Conservation (phyloP, 164 flowering plant species). For the Umbilicus rupestris region DNA sequence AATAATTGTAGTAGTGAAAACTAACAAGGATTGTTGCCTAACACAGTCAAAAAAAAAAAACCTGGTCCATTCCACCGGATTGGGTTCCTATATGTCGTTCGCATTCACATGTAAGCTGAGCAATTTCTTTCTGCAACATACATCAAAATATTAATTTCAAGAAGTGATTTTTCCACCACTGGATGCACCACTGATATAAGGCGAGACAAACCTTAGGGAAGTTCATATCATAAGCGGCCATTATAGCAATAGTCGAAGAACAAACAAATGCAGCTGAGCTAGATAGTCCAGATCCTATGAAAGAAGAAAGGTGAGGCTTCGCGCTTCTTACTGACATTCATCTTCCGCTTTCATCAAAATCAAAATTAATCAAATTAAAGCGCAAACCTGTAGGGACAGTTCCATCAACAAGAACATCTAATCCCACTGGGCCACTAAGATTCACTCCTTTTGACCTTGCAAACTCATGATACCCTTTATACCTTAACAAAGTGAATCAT, state of each 20-base stretch:
- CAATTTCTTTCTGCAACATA: slow-evolving; percentile 73
- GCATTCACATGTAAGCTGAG: slow-evolving; percentile 92
- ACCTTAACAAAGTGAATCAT: slow-evolving; percentile 30
- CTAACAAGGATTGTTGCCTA: not conserved
- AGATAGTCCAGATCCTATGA: slow-evolving; percentile 85
- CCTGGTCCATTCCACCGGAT: slow-evolving; percentile 99
- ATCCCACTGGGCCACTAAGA: slow-evolving; percentile 69
- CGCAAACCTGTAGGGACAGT: slow-evolving; percentile 78
- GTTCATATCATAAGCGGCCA: slow-evolving; percentile 65
- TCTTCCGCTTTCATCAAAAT: not conserved
- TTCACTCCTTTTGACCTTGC: slow-evolving; percentile 64
- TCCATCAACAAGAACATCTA: slow-evolving; percentile 86
- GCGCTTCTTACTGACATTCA: not conserved
- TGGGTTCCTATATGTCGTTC: slow-evolving; percentile 98
- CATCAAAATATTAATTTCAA: slow-evolving; percentile 5
- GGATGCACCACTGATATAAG: not conserved
- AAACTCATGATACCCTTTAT: slow-evolving; percentile 81
- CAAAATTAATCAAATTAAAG: not conserved
- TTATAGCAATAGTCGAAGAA: slow-evolving; percentile 83
- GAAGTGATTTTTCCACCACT: not conserved
- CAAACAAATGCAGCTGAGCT: slow-evolving; percentile 99
- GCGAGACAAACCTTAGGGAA: slow-evolving; percentile 57
- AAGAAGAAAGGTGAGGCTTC: slow-evolving; percentile 6
- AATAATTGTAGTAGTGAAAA: too few relatives aligned
- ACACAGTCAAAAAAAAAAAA: slow-evolving; percentile 13